Conservation (phyloP, 2,329 filamentous ascomycete genomes). For the Aureobasidium uvarum region DNA sequence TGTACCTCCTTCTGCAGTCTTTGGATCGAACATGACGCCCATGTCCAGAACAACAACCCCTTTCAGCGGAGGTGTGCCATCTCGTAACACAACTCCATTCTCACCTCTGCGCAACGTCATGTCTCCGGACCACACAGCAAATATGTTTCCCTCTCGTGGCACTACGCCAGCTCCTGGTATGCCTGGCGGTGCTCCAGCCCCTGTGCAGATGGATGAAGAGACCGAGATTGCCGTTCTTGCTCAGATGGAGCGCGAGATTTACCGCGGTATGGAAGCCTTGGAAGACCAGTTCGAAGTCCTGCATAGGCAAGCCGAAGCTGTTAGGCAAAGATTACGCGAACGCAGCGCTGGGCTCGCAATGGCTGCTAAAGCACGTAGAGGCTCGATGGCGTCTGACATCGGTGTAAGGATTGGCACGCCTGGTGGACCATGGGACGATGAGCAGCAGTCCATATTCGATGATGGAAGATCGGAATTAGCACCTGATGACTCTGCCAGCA, state of each 20-base stretch:
- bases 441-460: constrained; percentile 36
- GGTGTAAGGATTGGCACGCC: constrained; percentile 47
- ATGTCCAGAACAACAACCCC: constrained; percentile 50
- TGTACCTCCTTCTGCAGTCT: constrained; percentile 38
- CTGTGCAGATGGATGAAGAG: constrained; percentile 89
- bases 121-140: constrained; percentile 29
- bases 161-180: constrained; percentile 37
- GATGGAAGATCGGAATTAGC: constrained; percentile 55
- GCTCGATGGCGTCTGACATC: constrained; percentile 51
- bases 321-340: constrained; percentile 75
- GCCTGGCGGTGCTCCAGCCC: constrained; percentile 48
- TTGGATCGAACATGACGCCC: constrained; percentile 41
- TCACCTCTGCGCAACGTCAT: constrained; percentile 35
- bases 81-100: constrained; percentile 52
- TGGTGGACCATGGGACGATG: constrained; percentile 38
- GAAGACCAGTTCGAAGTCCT: constrained; percentile 92
- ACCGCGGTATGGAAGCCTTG: constrained; percentile 86
- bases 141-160: constrained; percentile 38
- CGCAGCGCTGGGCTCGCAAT: constrained; percentile 74
- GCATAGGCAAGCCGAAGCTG: constrained; percentile 78
- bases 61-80: constrained; percentile 54
- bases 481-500: constrained; percentile 77
- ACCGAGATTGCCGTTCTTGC: constrained; percentile 86
- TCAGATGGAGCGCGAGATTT: constrained; percentile 91
- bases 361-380: constrained; percentile 59